A percentile compares a stretch with the other conserved stretches of the same genome.
These are phyloP conservation scores for Neurospora tetrasperma DNA, from an alignment of 495 filamentous ascomycete species.

Conservation along the genomic window DNA sequence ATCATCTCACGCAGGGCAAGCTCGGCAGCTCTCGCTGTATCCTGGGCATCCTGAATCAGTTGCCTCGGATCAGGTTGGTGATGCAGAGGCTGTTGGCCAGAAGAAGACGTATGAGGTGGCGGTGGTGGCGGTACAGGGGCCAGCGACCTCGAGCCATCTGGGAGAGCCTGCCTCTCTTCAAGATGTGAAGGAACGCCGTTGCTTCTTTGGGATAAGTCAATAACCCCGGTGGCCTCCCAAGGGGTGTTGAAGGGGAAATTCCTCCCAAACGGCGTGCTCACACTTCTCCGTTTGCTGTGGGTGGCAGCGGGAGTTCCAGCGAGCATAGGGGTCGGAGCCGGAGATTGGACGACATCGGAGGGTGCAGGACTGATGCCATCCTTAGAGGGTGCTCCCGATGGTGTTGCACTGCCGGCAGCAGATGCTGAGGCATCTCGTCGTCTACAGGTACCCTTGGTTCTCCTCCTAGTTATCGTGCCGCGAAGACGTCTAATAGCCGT, in stretches of 20 bases:
- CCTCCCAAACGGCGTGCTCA: constrained; percentile 45
- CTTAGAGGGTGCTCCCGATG: constrained; percentile 17
- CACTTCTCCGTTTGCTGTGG: constrained; percentile 28
- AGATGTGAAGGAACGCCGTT: constrained; percentile 9
- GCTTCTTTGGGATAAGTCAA: constrained; percentile 37
- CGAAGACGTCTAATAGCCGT: constrained; percentile 75
- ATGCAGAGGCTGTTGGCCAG: constrained; percentile 41
- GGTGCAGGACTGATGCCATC: constrained; percentile 15
- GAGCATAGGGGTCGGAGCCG: constrained; percentile 9
- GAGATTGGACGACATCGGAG: constrained; percentile 20
- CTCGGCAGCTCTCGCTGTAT: constrained; percentile 71
- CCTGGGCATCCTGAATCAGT: constrained; percentile 49
- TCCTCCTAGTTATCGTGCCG: constrained; percentile 71
- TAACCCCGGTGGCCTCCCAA: constrained; percentile 74
- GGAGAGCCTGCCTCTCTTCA: constrained; percentile 18
- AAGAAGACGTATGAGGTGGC: constrained; percentile 7
- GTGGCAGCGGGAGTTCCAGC: constrained; percentile 2
- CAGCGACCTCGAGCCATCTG: constrained; percentile 8
- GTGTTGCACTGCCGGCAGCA: constrained; percentile 24
- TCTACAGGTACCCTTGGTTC: constrained; percentile 52
- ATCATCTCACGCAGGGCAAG: constrained; percentile 73
- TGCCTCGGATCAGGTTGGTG: constrained; percentile 48
- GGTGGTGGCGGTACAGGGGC: background rate
- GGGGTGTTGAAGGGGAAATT: constrained; percentile 40
- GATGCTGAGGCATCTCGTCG: constrained; percentile 40